These are phyloP conservation scores for Tuber umbilicatum DNA, from an alignment of 495 filamentous ascomycete genomes.

Conservation along the genomic window DNA sequence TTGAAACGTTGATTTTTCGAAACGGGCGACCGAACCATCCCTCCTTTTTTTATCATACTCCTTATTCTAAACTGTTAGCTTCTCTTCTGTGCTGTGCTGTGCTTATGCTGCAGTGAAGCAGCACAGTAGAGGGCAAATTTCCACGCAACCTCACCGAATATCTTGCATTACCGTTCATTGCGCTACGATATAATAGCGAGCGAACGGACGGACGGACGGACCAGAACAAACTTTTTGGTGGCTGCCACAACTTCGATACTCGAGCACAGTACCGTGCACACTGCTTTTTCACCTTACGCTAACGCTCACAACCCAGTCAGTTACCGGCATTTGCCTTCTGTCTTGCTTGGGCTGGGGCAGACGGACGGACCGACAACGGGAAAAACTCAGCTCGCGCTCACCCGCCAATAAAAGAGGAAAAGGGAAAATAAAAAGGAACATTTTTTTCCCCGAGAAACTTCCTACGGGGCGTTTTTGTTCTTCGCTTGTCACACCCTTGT, in stretches of 20 bases:
- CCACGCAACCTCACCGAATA: not conserved
- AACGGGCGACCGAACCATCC: not conserved
- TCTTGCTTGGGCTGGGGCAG: not conserved
- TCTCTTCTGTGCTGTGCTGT: not conserved
- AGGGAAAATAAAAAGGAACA: not conserved
- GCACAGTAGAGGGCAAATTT: not conserved
- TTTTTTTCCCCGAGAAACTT: not conserved
- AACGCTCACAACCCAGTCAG: not conserved
- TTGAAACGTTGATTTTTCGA: not conserved
- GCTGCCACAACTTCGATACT: not conserved
- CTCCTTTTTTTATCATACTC: constrained; percentile 6
- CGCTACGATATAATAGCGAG: not conserved
- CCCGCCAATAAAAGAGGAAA: not conserved
- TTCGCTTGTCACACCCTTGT: not conserved
- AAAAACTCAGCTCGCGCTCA: not conserved
- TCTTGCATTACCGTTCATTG: not conserved
- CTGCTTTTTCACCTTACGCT: not conserved
- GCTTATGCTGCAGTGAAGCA: not conserved
- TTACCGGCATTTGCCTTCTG: not conserved
- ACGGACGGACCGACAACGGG: not conserved
- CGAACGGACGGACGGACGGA: not conserved
- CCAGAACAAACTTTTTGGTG: not conserved
- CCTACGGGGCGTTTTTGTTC: not conserved
- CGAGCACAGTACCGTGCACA: not conserved
- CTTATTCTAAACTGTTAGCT: not conserved